phyloP scores from a whole-genome alignment of 164 flowering plant genomes.

The Sextonia rubra region DNA sequence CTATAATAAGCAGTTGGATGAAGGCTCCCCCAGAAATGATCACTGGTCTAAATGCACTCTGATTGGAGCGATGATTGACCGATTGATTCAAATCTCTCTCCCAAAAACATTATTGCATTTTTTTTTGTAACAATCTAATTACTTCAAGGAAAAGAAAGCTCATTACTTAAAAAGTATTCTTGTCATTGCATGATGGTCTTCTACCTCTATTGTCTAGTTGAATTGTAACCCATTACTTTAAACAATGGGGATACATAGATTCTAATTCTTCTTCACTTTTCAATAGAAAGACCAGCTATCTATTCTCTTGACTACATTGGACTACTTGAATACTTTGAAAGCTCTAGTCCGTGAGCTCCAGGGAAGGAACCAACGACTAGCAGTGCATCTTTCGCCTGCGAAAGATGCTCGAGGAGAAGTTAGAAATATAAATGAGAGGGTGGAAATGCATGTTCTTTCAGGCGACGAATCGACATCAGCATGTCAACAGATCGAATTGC shows the following conservation, averaged over 20 bases:
- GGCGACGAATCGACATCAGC: slow-evolving; percentile 28
- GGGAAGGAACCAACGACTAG: slow-evolving; percentile 36
- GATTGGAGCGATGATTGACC: no score
- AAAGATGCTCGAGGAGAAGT: slow-evolving; percentile 12
- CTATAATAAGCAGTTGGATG: no score
- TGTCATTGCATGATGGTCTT: no score
- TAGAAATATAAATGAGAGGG: slow-evolving; percentile 14
- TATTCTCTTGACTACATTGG: slow-evolving; percentile 44
- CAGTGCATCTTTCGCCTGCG: slow-evolving; percentile 26
- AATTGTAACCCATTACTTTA: background rate
- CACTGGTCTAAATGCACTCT: no score
- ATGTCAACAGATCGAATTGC: slow-evolving; percentile 35
- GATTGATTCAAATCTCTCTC: no score
- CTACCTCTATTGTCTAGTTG: background rate
- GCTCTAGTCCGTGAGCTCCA: slow-evolving; percentile 47
- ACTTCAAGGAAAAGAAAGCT: no score
- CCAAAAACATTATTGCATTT: no score
- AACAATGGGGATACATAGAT: background rate
- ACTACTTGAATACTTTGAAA: slow-evolving; percentile 44
- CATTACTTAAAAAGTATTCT: no score
- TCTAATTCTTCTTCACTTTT: background rate
- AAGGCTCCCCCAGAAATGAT: no score
- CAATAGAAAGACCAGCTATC: slow-evolving; percentile 56
- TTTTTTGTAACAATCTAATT: no score
- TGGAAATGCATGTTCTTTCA: slow-evolving; percentile 25